These are phyloP conservation scores for Tothia fuscella DNA, from an alignment of 2,329 filamentous ascomycete genomes.

Conservation along the genomic window DNA sequence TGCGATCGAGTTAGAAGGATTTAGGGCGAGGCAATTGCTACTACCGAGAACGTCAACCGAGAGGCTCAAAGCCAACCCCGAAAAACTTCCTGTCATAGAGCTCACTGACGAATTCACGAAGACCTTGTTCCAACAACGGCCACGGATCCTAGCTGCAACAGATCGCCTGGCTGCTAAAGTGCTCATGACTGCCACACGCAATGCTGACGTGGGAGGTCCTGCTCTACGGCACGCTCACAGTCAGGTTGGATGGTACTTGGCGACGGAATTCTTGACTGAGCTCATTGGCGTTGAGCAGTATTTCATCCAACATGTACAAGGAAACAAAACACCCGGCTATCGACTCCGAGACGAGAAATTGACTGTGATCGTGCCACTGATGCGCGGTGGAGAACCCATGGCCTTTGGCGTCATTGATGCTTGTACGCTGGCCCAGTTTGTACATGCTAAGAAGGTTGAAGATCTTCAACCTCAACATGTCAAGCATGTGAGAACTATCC, in stretches of 20 bases:
- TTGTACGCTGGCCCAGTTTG: slow-evolving; percentile 40
- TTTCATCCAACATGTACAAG: slow-evolving; percentile 41
- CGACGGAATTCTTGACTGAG: slow-evolving; percentile 34
- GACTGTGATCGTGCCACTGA: slow-evolving; percentile 47
- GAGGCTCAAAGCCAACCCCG: not conserved
- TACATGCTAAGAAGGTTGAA: slow-evolving; percentile 31
- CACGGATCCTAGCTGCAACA: not conserved
- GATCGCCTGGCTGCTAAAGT: not conserved
- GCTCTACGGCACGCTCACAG: slow-evolving; percentile 38
- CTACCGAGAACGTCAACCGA: slow-evolving; percentile 25
- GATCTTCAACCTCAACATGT: slow-evolving; percentile 37
- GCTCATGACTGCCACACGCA: slow-evolving; percentile 41
- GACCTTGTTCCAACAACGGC: not conserved
- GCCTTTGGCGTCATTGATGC: slow-evolving; percentile 44
- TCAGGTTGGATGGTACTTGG: slow-evolving; percentile 41
- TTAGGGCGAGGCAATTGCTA: slow-evolving; percentile 36
- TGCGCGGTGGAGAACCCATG: slow-evolving; percentile 52
- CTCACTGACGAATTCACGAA: not conserved
- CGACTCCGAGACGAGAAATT: slow-evolving; percentile 34
- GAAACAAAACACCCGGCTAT: slow-evolving; percentile 31
- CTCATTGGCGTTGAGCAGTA: slow-evolving; percentile 40
- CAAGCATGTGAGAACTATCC: slow-evolving; percentile 25
- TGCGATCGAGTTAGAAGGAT: slow-evolving; percentile 29
- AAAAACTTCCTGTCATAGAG: not conserved
- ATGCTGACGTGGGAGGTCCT: slow-evolving; percentile 36